Evolutionary conservation across 2,329 filamentous ascomycete species (phyloP).

Genomic region (Ceratocystis variospora): DNA sequence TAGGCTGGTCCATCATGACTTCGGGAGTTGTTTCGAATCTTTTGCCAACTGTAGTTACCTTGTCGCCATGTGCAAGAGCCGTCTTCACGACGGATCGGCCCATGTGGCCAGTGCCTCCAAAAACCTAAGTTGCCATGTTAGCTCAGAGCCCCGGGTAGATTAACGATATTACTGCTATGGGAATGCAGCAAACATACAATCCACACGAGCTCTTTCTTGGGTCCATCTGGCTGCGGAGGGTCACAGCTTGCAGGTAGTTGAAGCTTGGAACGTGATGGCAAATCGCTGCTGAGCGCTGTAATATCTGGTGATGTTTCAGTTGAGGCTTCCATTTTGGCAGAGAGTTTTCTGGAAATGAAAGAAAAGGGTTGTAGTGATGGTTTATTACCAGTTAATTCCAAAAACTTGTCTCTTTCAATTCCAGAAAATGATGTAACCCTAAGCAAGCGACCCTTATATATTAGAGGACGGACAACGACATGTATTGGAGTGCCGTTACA

Average conservation of each 20-base stretch:
- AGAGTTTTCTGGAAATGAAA: neutral
- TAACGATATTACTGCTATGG: constrained; percentile 8
- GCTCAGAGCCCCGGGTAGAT: neutral
- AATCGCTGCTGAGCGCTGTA: neutral
- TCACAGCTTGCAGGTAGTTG: constrained; percentile 74
- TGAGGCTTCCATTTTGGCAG: neutral
- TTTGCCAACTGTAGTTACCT: constrained; percentile 74
- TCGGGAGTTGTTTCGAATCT: constrained; percentile 60
- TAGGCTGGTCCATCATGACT: constrained; percentile 57
- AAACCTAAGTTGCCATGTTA: constrained; percentile 43
- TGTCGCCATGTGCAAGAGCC: constrained; percentile 66
- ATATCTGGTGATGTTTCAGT: constrained; percentile 1
- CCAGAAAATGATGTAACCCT: too few species aligned
- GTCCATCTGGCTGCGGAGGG: constrained; percentile 58
- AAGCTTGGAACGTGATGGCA: constrained; percentile 27
- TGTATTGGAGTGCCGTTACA: too few species aligned
- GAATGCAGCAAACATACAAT: constrained; percentile 44
- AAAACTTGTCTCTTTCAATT: too few species aligned
- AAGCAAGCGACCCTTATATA: too few species aligned
- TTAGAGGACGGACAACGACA: too few species aligned
- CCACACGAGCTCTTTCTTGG: constrained; percentile 70
- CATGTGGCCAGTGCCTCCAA: constrained; percentile 95
- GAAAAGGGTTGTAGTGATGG: neutral
- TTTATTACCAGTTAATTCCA: neutral
- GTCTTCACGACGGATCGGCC: constrained; percentile 77